Evolutionary conservation across 768 basidiomycete genomes (phyloP).

Genomic region (Agaricus subrufescens): DNA sequence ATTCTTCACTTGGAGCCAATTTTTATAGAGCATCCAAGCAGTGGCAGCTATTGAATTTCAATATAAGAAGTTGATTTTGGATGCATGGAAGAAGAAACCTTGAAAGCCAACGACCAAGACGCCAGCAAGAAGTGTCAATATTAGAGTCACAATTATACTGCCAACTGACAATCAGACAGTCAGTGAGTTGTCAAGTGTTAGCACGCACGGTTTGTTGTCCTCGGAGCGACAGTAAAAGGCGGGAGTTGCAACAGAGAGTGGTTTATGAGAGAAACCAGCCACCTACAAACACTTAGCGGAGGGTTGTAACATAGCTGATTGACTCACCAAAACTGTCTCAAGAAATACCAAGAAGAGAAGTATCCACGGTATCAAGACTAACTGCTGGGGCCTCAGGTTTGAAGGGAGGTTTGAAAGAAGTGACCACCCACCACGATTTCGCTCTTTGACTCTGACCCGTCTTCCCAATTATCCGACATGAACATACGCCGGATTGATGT

Average conservation of each 20-base stretch:
- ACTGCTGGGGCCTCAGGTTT: neutral
- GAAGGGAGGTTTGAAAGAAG: neutral
- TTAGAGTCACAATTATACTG: neutral
- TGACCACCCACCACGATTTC: neutral
- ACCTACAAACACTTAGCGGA: neutral
- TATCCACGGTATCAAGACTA: slow-evolving; percentile 5
- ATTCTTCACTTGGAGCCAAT: slow-evolving; percentile 4
- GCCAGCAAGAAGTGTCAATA: neutral
- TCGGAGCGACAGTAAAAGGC: slow-evolving; percentile 2
- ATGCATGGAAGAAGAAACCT: neutral
- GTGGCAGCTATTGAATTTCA: neutral
- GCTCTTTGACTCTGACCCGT: slow-evolving; percentile 4
- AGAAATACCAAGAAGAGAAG: slow-evolving; percentile 4
- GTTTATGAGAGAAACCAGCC: neutral
- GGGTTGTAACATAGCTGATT: neutral
- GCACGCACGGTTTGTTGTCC: neutral
- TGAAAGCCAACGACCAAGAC: neutral
- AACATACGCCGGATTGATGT: slow-evolving; percentile 8
- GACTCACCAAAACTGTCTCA: slow-evolving; percentile 1
- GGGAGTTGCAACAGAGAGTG: neutral
- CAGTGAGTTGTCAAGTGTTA: neutral
- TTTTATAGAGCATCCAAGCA: slow-evolving; percentile 4
- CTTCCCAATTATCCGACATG: slow-evolving; percentile 4
- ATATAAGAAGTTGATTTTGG: neutral
- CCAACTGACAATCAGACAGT: neutral